phyloP scores from a whole-genome alignment of 202 grass and related monocot genomes.

The Panicum virgatum region DNA sequence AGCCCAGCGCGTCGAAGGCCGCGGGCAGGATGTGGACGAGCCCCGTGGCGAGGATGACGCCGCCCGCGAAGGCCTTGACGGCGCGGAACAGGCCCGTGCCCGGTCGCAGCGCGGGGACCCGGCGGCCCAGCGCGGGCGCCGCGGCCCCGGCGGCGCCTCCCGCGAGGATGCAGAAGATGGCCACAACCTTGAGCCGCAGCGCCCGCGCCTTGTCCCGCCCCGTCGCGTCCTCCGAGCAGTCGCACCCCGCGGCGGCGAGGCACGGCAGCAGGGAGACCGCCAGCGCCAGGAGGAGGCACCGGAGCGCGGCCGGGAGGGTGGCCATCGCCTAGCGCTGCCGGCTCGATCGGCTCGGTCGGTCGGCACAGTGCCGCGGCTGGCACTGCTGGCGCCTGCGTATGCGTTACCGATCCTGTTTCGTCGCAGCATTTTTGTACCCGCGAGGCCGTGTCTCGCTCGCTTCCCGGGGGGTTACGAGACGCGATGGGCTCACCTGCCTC shows the following conservation, averaged over 20 bases:
- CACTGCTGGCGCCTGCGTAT: background rate
- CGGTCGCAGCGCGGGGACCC: conserved; percentile 54
- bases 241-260: conserved; percentile 16
- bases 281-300: background rate
- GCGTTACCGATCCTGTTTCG: background rate
- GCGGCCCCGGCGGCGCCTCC: conserved; percentile 54
- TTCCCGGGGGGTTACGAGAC: background rate
- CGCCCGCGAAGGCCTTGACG: conserved; percentile 72
- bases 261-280: background rate
- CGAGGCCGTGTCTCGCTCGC: background rate
- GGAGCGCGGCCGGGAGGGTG: background rate
- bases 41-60: conserved; percentile 77
- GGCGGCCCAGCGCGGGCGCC: conserved; percentile 49
- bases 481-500: background rate
- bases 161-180: conserved; percentile 64
- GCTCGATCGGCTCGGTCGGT: background rate
- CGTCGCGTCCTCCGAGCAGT: conserved; percentile 39
- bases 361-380: background rate
- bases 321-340: background rate
- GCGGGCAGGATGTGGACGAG: conserved; percentile 80
- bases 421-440: background rate
- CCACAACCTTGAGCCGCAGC: conserved; percentile 57
- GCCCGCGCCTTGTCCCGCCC: conserved; percentile 44
- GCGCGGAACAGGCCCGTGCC: conserved; percentile 60
- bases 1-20: conserved; percentile 61